Base-by-base conservation (phyloP, 768 basidiomycete species). In the Termitomyces eurrhizus region DNA sequence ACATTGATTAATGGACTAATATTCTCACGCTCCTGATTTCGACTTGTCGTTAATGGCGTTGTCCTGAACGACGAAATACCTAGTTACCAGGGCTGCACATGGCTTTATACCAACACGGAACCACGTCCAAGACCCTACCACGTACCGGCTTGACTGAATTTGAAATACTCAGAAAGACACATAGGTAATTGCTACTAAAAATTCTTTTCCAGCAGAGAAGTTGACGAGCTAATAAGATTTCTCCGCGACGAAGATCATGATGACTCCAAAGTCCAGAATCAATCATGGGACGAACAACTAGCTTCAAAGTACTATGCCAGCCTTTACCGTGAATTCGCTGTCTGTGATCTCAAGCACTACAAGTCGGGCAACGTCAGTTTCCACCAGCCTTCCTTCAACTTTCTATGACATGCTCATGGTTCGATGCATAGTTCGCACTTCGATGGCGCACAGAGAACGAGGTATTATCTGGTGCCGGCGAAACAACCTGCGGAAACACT, bases 341-440 rank as follows among this genome's bases (percentile, higher is more conserved):
- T 95, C 24, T 94, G 92, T 69, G 93, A 98, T 74, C 77, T 98
- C 61, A 98, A 98, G 76, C 96, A 98, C 69, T 97, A 92, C 80
- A 97, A 94, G 76, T 87, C 90, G 0, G 92, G 93, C 16, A 89
- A 91, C 62, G 93, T 95, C 62, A 64, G 87, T 71, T 35, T 50
- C 56, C 29, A 42, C 13, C 18, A 42, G 32, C 24, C 11, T 44
- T 46, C 24, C 41, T 50, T 4, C 11, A 35, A 32, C 41, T 44
- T 12, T 60, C 21, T 26, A 24, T 39, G 11, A 26, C 49, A 37
- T 37, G 11, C 52, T 52, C 24, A 21, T 48, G 4, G 4, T 51
- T 18, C 18, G 39, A 55, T 32, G 13, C 29, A 12, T 62, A 95
- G 88, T 89, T 98, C 69, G 86, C 94, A 0, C 81, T 98, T 5